These are phyloP conservation scores for Lasiodiplodia gonubiensis DNA, from an alignment of 2,329 filamentous ascomycete species.

Conservation along the genomic window DNA sequence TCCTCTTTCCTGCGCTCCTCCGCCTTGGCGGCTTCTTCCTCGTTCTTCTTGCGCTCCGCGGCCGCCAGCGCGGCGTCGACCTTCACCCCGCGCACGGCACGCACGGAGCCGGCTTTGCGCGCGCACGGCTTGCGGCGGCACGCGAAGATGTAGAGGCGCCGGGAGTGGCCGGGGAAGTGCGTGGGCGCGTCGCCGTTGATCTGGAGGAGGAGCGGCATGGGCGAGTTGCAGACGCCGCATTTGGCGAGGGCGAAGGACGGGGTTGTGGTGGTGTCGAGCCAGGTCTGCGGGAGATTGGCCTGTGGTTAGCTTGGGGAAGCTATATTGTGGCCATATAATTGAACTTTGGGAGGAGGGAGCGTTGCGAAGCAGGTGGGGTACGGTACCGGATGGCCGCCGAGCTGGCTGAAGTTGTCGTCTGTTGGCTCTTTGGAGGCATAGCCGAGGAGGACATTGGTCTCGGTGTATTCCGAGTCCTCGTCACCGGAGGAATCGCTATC, in stretches of 20 bases:
- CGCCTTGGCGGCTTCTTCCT: constrained; percentile 33
- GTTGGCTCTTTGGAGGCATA: constrained; percentile 82
- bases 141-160: constrained; percentile 84
- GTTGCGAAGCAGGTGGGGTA: constrained; percentile 31
- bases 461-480: constrained; percentile 69
- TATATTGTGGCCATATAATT: too few relatives aligned
- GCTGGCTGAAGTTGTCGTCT: constrained; percentile 82
- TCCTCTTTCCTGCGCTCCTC: constrained; percentile 32
- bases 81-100: constrained; percentile 73
- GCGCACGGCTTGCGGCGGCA: constrained; percentile 81
- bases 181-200: constrained; percentile 90
- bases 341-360: background rate
- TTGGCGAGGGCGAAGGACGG: constrained; percentile 79
- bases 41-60: constrained; percentile 25
- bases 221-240: constrained; percentile 84
- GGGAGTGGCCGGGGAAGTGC: constrained; percentile 82
- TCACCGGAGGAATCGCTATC: constrained; percentile 82
- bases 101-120: constrained; percentile 80
- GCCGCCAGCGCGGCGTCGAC: constrained; percentile 42
- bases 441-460: constrained; percentile 87
- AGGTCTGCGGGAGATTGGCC: background rate
- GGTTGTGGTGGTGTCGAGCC: constrained; percentile 38
- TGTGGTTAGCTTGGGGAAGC: too few relatives aligned
- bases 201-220: constrained; percentile 86
- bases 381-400: constrained; percentile 85